Base-by-base conservation (phyloP, 2,329 filamentous ascomycete species). In the Lasiodiplodia theobromae region DNA sequence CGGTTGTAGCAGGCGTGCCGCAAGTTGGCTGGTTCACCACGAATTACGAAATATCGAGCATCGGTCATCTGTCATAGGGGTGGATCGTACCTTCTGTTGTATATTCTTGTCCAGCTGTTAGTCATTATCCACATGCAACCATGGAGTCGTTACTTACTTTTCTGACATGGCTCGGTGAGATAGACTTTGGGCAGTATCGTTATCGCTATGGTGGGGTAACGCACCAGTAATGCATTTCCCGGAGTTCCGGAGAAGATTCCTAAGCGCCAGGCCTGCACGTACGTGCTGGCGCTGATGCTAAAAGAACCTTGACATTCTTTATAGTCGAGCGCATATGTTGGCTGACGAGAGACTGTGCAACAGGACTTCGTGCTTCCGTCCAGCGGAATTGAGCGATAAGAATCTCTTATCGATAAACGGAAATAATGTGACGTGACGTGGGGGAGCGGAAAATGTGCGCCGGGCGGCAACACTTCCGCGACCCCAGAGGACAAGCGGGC, bases 401-500 rank as follows among this genome's bases (percentile, higher is more conserved):
- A 16, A 10, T 14, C 25, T 3, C 56, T 60, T 60, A 60, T 60
- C 56, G 37, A 25, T 12, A 38, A 3, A 10, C 51, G 23, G 10
- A 14, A 31, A 21, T 8, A 10, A 7, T 16, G 7, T 18, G 25
- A 10, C 23, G 38, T 34, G 28, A 18, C 23, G 38, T 34, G 28
- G 31, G 31, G 47, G 11, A 37, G 40, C 60, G 60, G 60, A 64
- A 64, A 37, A 18, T 18, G 28, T 38, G 57, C 57, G 40, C 57
- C 12, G 12, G 6, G 60, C 60, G 60, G 60, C 60, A 28, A 14
- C 3, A 31, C 11, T 64, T 64, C 60, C 60, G 60, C 60, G n/a
- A 2, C 21, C 31, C 31, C 23, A 44, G n/a, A 18, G 10, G 5
- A 23, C 18, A 34, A 34, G 31, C 31, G 11, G 60, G 60, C 23